Evolutionary conservation across 768 basidiomycete species (phyloP), one percentile per base, ranked within the genome.

Genomic region (Suillus alpinus): DNA sequence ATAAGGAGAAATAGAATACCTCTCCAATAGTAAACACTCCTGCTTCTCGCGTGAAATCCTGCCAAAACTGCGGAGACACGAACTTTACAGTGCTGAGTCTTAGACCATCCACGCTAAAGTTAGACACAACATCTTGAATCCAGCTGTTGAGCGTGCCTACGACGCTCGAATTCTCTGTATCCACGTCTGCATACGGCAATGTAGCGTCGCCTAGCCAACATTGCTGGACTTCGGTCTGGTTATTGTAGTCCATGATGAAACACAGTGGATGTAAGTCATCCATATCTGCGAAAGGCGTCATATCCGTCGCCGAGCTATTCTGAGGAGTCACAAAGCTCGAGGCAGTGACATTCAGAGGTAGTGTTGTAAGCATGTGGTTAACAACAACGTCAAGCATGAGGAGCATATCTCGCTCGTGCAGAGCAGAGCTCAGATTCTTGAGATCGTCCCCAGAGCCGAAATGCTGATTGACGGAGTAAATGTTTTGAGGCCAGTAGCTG

Each of bases 361-460:
- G 51, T 29, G 73, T 63, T 0, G 80, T 74, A 2, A 81, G 82
- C 70, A 87, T 78, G 67, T 87, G 85, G 66, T 87, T 86, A 62
- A 87, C 78, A 63, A 87, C 86, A 57, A 86, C 70, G 69, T 86
- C 86, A 20, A 87, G 70, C 83, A 87, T 86, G 60, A 86, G 76
- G 69, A 77, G 78, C 86, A 86, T 87, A 46, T 75, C 78, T 20
- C 82, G 77, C 2, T 68, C 63, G 61, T 86, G 86, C 31, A 86
- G 68, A 7, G 79, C 80, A 18, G 71, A 61, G 20, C 76, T 74
- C 20, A 86, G 79, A 23, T 76, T 74, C 57, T 78, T 80, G 52
- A 86, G 78, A 66, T 86, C 85, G 39, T 78, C 75, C 6, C 69
- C 71, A 1, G 78, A 74, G 20, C 86, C 86, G 63, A 86, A 87